Evolutionary conservation across 768 basidiomycete species (phyloP), one percentile per base, ranked within the genome.

Genomic region (Serpula lacrymans): DNA sequence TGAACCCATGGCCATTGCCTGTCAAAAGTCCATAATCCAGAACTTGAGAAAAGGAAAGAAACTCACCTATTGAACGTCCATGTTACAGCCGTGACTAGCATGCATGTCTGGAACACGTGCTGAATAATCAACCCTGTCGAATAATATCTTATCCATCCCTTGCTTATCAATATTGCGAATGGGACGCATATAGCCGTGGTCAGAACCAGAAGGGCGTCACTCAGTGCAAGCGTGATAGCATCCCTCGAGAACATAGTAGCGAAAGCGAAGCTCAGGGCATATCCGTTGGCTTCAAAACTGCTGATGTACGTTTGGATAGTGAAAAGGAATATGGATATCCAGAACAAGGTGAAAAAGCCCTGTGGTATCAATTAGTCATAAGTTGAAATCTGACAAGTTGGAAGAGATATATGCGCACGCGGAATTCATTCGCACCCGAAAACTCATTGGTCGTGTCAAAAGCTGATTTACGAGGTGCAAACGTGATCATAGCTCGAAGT

Each of bases 1-100:
- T 97, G 94, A 5, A 97, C 94, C 94, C 94, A 97, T 25, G 91
- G 92, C 94, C 94, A 97, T 52, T 92, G 76, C 37, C 92, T 88
- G 44, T n/a, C 30, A 5, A 36, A 6, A 30, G 24, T 35, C 14
- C 29, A 24, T n/a, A 16, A 9, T 14, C 25, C 27, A 34, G 37
- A 29, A 44, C 9, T 36, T 12, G 8, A 7, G 25, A 24, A 21
- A 13, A 30, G 23, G 31, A 32, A 11, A 22, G 34, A 49, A 9
- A 39, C 70, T 41, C 45, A 80, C 88, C 86, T 66, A 50, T 94
- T 82, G 58, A 89, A 94, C 0, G 93, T 96, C 93, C 94, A 97
- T 32, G 73, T 80, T 23, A 98, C 74, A 3, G 86, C 84, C 8
- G 71, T 64, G 28, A 72, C 74, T n/a, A 98, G 71, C 23, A 91